Conservation (phyloP, 2,329 filamentous ascomycete genomes). For the Eutypella sp. region DNA sequence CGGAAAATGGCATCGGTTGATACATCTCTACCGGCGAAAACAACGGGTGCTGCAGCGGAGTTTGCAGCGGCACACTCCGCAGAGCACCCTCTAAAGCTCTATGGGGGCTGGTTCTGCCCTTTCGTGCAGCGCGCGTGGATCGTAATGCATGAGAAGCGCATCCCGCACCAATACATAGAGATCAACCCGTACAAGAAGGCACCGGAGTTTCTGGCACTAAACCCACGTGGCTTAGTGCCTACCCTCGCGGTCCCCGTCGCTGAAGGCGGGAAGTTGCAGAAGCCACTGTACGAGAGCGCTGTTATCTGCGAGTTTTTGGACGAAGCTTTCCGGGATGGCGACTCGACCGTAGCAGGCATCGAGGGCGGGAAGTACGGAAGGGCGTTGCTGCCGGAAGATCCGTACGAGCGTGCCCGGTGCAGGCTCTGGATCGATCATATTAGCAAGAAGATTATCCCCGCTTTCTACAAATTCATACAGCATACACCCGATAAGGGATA, state of each 20-base stretch:
- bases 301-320: constrained; percentile 74
- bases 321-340: constrained; percentile 55
- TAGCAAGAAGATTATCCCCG: constrained; percentile 60
- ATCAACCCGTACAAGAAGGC: constrained; percentile 76
- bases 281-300: constrained; percentile 66
- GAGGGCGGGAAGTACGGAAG: constrained; percentile 32
- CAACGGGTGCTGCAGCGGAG: constrained; percentile 45
- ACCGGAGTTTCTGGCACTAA: constrained; percentile 61
- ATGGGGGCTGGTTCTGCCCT: constrained; percentile 71
- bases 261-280: constrained; percentile 27
- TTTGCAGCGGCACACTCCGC: constrained; percentile 41
- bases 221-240: constrained; percentile 71
- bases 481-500: constrained; percentile 46
- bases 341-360: not conserved
- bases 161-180: constrained; percentile 71
- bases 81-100: constrained; percentile 57
- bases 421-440: constrained; percentile 74
- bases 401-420: constrained; percentile 60
- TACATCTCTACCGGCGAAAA: constrained; percentile 40
- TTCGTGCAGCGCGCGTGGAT: constrained; percentile 70
- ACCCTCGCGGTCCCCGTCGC: constrained; percentile 51
- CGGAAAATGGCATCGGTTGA: constrained; percentile 33
- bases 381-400: constrained; percentile 52
- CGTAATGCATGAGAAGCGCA: constrained; percentile 65
- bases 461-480: constrained; percentile 60